Conservation (phyloP, 371 early-diverging fungal genomes). For the Rhizopus delemar region DNA sequence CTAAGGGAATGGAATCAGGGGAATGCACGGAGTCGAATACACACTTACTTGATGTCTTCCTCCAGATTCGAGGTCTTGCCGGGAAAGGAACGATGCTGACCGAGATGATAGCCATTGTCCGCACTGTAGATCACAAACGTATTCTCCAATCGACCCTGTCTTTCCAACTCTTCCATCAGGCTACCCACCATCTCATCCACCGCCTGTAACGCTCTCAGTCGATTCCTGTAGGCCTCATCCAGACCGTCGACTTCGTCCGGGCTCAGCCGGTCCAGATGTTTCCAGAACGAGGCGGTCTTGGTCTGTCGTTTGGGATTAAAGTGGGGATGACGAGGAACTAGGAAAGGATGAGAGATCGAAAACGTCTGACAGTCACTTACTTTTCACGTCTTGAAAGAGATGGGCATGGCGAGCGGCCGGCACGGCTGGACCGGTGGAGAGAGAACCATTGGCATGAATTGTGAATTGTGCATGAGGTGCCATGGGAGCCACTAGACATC, state of each 20-base stretch:
- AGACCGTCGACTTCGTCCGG: slow-evolving; percentile 43
- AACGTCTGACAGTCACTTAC: slow-evolving; percentile 15
- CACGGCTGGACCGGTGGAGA: slow-evolving; percentile 42
- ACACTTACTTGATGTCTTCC: slow-evolving; percentile 58
- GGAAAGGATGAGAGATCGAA: slow-evolving; percentile 15
- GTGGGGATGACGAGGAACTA: slow-evolving; percentile 62
- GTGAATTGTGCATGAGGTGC: slow-evolving; percentile 46
- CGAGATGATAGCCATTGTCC: slow-evolving; percentile 72
- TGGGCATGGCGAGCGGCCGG: slow-evolving; percentile 55
- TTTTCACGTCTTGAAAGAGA: slow-evolving; percentile 55
- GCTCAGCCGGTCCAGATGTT: slow-evolving; percentile 42
- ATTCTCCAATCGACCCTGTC: slow-evolving; percentile 59
- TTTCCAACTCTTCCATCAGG: slow-evolving; percentile 54
- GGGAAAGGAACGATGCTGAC: slow-evolving; percentile 61
- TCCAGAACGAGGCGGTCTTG: slow-evolving; percentile 61
- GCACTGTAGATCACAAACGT: slow-evolving; percentile 67
- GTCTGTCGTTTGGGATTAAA: slow-evolving; percentile 59
- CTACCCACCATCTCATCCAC: slow-evolving; percentile 66
- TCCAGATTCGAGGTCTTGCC: slow-evolving; percentile 65
- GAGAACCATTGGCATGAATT: slow-evolving; percentile 19
- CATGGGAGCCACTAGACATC: slow-evolving; percentile 24
- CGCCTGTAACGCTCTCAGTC: slow-evolving; percentile 64
- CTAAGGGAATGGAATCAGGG: slow-evolving; percentile 13
- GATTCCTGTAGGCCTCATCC: slow-evolving; percentile 57
- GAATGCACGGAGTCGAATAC: neutral